Base-by-base conservation (phyloP, 495 filamentous ascomycete species). In the Aspergillus ellipticus region DNA sequence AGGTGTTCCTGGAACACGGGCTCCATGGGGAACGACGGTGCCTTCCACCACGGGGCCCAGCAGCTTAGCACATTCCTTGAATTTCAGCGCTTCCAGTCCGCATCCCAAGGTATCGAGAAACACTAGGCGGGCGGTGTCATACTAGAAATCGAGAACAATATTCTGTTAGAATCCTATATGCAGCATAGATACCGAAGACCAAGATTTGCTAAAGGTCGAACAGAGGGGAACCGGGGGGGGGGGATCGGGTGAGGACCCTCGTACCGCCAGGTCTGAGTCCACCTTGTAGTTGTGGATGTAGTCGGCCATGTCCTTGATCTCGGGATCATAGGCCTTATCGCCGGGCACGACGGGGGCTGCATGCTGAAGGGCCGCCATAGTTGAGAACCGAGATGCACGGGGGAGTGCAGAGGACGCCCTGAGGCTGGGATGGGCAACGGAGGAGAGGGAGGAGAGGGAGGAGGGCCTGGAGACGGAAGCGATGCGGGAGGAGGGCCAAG, bases 31-130 rank as follows among this genome's bases (percentile, higher is more conserved):
- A 46, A 98, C 95, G 13, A 88, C 75, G 48, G 94, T 97, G 45
- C 92, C 94, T 53, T 87, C 82, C 41, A 98, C 94, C 56, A 95
- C 82, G 26, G 94, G 94, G n/a, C 94, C 94, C 10, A 98, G 85
- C 16, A 97, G 83, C 76, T 96, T 96, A 42, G 86, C 82, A 79
- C 94, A 98, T 74, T 96, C 89, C 72, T 92, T 90, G 78, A 98
- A 98, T 61, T 89, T 88, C 60, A 98, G 82, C 57, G 89, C 94
- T 77, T 97, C 92, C 31, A 97, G 84, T 59, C 94, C 94, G 72
- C 94, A 98, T 64, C 94, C 94, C 8, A 98, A 83, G 31, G 95
- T 98, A 73, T 98, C 94, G 59, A 97, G 83, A 76, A 94, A 88
- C 22, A 92, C 88, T 69, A 90, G 86, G 68, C 89, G 83, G 49